Conservation (phyloP, 2,329 filamentous ascomycete genomes). For the Beauveria asiatica region DNA sequence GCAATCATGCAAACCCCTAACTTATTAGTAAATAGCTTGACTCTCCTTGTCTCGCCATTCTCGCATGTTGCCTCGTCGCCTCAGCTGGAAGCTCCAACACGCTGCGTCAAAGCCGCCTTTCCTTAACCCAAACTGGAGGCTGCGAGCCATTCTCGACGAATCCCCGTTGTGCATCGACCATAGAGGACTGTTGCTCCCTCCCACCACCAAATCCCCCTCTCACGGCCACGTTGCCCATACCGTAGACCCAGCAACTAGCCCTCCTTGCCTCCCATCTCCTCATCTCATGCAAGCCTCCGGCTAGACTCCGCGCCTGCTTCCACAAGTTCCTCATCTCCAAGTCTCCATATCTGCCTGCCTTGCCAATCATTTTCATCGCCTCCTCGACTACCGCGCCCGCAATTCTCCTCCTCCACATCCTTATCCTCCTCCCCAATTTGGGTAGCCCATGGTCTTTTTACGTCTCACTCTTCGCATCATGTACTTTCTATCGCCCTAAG, state of each 20-base stretch:
- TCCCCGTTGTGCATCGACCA: no score
- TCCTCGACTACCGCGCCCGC: neutral
- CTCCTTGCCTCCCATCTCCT: neutral
- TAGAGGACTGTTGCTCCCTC: no score
- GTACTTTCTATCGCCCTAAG: no score
- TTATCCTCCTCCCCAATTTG: conserved; percentile 7
- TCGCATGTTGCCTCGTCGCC: conserved; percentile 2
- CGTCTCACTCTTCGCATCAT: no score
- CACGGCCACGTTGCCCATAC: neutral
- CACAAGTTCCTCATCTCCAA: neutral
- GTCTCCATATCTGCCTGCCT: no score
- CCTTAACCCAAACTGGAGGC: no score
- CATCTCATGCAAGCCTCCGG: neutral
- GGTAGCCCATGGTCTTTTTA: neutral
- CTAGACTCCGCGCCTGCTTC: no score
- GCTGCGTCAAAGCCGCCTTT: neutral
- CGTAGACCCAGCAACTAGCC: no score
- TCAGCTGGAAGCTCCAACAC: neutral
- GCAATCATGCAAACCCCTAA: neutral
- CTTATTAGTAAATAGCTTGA: no score
- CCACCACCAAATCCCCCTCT: no score
- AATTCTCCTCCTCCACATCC: conserved; percentile 2
- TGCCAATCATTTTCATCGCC: neutral
- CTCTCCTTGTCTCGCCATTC: neutral
- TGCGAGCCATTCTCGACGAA: no score